These are phyloP conservation scores for Polyporus tsugae DNA, from an alignment of 1,284 basidiomycete genomes.

Conservation along the genomic window DNA sequence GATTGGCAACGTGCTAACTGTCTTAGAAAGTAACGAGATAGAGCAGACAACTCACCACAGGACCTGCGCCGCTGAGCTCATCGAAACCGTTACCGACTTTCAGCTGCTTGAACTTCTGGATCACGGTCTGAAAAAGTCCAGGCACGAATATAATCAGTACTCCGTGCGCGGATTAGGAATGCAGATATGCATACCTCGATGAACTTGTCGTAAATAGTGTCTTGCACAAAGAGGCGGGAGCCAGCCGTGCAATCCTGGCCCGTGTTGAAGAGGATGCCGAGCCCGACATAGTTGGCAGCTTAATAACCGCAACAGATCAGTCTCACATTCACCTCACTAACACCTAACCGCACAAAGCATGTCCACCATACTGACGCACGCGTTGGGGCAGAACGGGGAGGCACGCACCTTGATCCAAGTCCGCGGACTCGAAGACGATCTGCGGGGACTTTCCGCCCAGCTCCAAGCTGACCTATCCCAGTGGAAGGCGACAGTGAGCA, in stretches of 20 bases:
- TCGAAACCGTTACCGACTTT: conserved; percentile 86
- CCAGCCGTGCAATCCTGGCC: conserved; percentile 93
- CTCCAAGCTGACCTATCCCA: conserved; percentile 83
- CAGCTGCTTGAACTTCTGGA: conserved; percentile 72
- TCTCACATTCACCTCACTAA: background rate
- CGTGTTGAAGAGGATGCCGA: conserved; percentile 86
- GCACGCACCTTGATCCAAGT: conserved; percentile 77
- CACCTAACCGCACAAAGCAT: background rate
- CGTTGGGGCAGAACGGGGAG: background rate
- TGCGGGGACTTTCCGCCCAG: conserved; percentile 97
- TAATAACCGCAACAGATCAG: background rate
- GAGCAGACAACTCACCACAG: conserved; percentile 62
- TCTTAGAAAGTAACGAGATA: background rate
- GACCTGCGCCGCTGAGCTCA: conserved; percentile 78
- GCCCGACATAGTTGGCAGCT: conserved; percentile 86
- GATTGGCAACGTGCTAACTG: no score
- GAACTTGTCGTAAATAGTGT: conserved; percentile 87
- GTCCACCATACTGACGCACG: background rate
- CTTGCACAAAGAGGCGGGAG: conserved; percentile 86
- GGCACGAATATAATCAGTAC: background rate
- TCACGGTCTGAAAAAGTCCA: conserved; percentile 50
- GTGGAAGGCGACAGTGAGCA: background rate
- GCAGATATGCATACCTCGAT: conserved; percentile 46
- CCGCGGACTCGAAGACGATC: conserved; percentile 83
- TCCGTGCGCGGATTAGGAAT: background rate